These are phyloP conservation scores for Pseudisothecium myosuroides DNA, from an alignment of 225 moss, liverwort and hornwort genomes.

Conservation along the genomic window DNA sequence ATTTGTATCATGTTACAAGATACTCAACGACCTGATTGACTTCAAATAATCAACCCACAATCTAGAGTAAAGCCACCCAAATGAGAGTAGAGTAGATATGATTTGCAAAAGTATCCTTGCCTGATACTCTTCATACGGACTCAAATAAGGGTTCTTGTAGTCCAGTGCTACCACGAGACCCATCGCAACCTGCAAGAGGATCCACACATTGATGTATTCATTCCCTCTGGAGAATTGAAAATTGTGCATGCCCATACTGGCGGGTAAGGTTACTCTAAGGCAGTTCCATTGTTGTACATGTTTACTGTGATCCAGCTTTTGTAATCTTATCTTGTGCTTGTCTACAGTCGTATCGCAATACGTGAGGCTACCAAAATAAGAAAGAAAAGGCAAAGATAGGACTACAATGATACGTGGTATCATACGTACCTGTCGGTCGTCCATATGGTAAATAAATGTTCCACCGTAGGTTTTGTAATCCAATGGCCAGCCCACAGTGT, in stretches of 20 bases:
- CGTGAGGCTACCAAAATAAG: neutral
- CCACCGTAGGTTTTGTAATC: slow-evolving; percentile 65
- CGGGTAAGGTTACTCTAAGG: neutral
- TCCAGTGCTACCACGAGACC: slow-evolving; percentile 71
- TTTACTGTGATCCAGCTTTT: neutral
- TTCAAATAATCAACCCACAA: neutral
- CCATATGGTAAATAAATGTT: slow-evolving; percentile 78
- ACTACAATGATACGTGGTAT: neutral
- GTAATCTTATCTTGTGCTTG: neutral
- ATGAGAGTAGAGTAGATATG: neutral
- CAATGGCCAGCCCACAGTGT: slow-evolving; percentile 77
- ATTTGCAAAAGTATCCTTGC: slow-evolving; percentile 11
- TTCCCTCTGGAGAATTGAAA: neutral
- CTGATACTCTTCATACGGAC: slow-evolving; percentile 80
- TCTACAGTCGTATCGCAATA: neutral
- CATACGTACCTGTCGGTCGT: slow-evolving; percentile 47
- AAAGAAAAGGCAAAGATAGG: neutral
- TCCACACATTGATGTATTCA: neutral
- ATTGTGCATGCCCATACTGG: neutral
- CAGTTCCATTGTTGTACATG: neutral
- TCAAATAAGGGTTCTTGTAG: slow-evolving; percentile 74
- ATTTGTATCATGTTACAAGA: neutral
- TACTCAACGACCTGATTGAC: neutral
- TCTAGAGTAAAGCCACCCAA: neutral
- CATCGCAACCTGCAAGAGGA: slow-evolving; percentile 50